Percentiles rank a stretch among this genome's conserved stretches.
phyloP scores from a whole-genome alignment of 306 rosid genomes.

The Chamaecrista fasciculata region DNA sequence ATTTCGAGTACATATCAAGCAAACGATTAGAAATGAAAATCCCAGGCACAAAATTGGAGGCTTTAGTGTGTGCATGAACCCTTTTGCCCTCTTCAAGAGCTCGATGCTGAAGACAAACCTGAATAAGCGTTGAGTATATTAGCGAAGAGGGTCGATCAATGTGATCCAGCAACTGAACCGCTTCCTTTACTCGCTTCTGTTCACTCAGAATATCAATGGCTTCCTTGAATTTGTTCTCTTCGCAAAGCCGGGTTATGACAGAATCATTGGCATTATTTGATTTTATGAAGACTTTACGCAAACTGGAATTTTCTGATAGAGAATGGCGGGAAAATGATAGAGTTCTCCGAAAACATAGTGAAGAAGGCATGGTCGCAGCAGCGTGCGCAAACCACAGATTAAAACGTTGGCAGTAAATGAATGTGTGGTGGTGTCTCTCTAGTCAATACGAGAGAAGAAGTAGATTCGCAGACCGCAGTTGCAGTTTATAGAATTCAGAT shows the following conservation, averaged over 20 bases:
- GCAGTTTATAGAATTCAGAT: too few relatives aligned
- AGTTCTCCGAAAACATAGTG: conserved; percentile 5
- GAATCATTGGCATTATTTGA: conserved; percentile 39
- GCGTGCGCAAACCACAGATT: background rate
- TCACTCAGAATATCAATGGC: conserved; percentile 48
- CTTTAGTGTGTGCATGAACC: conserved; percentile 55
- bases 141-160: conserved; percentile 45
- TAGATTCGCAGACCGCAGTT: background rate
- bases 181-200: conserved; percentile 52
- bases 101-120: conserved; percentile 46
- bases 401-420: background rate
- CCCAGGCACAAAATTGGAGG: conserved; percentile 52
- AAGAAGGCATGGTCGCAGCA: conserved; percentile 18
- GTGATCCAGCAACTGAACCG: conserved; percentile 43
- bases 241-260: conserved; percentile 33
- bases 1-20: conserved; percentile 48
- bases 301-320: background rate
- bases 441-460: background rate
- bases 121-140: conserved; percentile 47
- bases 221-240: conserved; percentile 37
- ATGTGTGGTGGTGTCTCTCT: background rate
- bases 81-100: conserved; percentile 49
- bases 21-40: conserved; percentile 50
- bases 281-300: conserved; percentile 6
- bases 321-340: conserved; percentile 34